Base-by-base conservation (phyloP, 768 basidiomycete species). In the Leccinum disarticulatum region DNA sequence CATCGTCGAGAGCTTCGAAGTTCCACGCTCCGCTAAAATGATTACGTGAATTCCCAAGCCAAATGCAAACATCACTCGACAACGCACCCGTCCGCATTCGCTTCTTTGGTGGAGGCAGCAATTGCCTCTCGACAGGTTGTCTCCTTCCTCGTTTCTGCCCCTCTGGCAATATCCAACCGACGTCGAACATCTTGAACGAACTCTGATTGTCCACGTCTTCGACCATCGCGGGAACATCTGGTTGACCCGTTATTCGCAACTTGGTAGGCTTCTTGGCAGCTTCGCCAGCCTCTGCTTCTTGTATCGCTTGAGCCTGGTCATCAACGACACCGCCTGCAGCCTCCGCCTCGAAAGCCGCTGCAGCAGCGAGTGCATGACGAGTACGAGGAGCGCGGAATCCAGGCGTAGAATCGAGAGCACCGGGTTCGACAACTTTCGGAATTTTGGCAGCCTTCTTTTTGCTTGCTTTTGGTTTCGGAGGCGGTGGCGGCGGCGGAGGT, bases 151-250 rank as follows among this genome's bases (percentile, higher is more conserved):
- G 81, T 63, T 84, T 82, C 54, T 85, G 82, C 35, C 88, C 90
- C 3, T 85, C 78, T 25, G 92, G 90, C 14, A 95, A 74, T 8
- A 96, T 91, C 93, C 93, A 95, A 1, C 94, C 94, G 25, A 80
- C 78, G 59, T 97, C 88, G 75, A 96, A 96, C 75, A 87, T 74
- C 68, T 79, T 83, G 78, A 96, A 97, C 19, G 87, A 87, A 47
- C 82, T 82, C 56, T 83, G 81, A 47, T 82, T 80, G 68, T 88
- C 89, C 33, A 95, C 84, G 46, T 86, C 79, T n/a, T 86, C 81
- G 3, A 92, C 87, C 56, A 90, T 75, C 27, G 82, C 79, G 4
- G 87, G 82, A 3, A 79, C 68, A 2, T 78, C 77, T 14, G 77
- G 62, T 52, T 73, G 70, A 59, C 74, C 67, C 25, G 57, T 15